phyloP scores from a whole-genome alignment of 768 basidiomycete species.

The Pleurotus platypus region DNA sequence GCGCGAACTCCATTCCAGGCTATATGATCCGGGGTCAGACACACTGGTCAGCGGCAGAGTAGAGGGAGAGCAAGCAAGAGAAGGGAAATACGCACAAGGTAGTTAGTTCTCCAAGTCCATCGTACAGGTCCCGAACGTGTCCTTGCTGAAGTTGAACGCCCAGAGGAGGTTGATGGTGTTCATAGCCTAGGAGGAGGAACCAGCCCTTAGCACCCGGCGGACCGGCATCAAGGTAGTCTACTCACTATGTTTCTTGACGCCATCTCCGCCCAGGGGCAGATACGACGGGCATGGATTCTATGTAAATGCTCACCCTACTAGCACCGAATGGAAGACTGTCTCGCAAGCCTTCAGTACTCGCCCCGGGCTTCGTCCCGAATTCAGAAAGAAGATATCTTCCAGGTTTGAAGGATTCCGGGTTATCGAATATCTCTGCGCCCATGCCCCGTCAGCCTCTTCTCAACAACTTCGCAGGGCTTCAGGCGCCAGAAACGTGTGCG shows the following conservation, averaged over 20 bases:
- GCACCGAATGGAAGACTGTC: slow-evolving; percentile 12
- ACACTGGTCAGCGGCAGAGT: no score
- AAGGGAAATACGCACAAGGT: neutral
- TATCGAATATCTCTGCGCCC: neutral
- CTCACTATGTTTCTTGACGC: slow-evolving; percentile 15
- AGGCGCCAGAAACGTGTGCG: slow-evolving; percentile 15
- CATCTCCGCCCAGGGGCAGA: slow-evolving; percentile 15
- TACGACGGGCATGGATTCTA: slow-evolving; percentile 4
- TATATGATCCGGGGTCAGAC: neutral
- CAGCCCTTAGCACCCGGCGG: neutral
- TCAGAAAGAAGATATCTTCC: slow-evolving; percentile 11
- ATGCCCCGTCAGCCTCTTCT: neutral
- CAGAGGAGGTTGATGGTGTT: slow-evolving; percentile 24
- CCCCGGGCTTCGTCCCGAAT: slow-evolving; percentile 12
- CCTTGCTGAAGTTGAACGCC: slow-evolving; percentile 22
- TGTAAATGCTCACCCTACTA: slow-evolving; percentile 11
- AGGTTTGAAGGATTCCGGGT: slow-evolving; percentile 10
- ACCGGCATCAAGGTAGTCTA: neutral
- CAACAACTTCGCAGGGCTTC: slow-evolving; percentile 15
- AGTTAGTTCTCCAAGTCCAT: neutral
- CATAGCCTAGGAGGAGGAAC: no score
- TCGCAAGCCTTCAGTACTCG: slow-evolving; percentile 10
- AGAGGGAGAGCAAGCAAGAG: no score
- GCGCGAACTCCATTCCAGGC: neutral
- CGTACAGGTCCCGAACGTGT: neutral